These are phyloP conservation scores for Caryopteris hybrid DNA, from an alignment of 305 asterid genomes.

Conservation along the genomic window DNA sequence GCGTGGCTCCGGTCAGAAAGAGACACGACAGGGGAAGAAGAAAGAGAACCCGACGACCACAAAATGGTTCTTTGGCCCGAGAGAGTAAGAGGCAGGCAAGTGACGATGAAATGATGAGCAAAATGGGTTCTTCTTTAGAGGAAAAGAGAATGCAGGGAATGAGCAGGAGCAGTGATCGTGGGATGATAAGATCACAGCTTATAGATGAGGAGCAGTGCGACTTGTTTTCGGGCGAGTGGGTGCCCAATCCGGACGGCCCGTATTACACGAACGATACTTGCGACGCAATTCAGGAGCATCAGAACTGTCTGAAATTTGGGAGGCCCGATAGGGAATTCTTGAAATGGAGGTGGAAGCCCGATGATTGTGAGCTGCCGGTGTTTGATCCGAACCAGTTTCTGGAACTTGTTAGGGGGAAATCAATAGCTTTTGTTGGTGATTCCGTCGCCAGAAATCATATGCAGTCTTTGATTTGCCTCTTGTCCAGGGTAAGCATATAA, in stretches of 20 bases:
- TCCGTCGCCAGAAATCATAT: conserved; percentile 84
- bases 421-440: conserved; percentile 84
- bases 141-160: not conserved
- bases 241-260: conserved; percentile 58
- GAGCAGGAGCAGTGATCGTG: not conserved
- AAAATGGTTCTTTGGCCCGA: too few species aligned
- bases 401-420: conserved; percentile 61
- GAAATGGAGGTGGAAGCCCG: conserved; percentile 90
- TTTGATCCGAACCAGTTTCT: conserved; percentile 52
- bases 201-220: conserved; percentile 42
- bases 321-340: conserved; percentile 63
- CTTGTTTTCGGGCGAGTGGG: conserved; percentile 76
- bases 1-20: not conserved
- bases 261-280: conserved; percentile 70
- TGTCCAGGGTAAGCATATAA: conserved; percentile 51
- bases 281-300: conserved; percentile 68
- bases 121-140: not conserved
- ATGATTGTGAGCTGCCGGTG: conserved; percentile 59
- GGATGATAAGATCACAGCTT: conserved; percentile 18
- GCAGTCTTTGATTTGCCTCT: conserved; percentile 82
- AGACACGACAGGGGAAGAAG: conserved; percentile 10
- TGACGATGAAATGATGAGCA: not conserved
- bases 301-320: conserved; percentile 75
- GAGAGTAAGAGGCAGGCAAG: not conserved
- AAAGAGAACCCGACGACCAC: not conserved